Evolutionary conservation across 176 grass and related monocot species (phyloP).

Genomic region (Bonia amplexicaulis): DNA sequence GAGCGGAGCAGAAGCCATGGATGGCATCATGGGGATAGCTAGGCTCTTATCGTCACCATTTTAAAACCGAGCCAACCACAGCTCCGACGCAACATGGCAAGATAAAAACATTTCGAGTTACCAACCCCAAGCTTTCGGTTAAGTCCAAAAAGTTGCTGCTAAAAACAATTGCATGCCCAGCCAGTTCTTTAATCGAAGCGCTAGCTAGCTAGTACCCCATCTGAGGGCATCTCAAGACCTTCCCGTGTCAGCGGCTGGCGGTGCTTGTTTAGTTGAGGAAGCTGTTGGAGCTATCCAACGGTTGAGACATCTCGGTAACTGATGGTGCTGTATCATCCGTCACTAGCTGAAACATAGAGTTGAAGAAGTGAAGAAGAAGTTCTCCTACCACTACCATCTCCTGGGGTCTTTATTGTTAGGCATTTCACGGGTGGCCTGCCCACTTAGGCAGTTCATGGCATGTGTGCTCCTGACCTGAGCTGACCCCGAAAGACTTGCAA

Average conservation of each 20-base stretch:
- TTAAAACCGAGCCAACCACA: neutral
- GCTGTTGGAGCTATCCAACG: no score
- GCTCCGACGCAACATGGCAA: neutral
- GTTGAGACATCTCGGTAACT: no score
- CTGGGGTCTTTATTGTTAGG: neutral
- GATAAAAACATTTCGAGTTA: neutral
- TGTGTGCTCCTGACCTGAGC: neutral
- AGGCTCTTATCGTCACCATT: neutral
- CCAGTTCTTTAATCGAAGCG: neutral
- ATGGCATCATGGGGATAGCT: neutral
- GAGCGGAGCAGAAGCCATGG: neutral
- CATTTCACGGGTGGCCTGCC: constrained; percentile 1
- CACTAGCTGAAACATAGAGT: no score
- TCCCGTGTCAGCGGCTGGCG: neutral
- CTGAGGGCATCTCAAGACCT: neutral
- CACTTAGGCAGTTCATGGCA: neutral
- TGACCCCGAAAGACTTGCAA: neutral
- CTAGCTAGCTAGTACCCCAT: neutral
- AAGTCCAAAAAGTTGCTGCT: neutral
- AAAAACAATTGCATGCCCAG: neutral
- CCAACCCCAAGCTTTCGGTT: constrained; percentile 16
- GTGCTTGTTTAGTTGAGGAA: neutral
- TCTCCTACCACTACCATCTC: neutral
- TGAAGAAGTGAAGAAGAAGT: neutral
- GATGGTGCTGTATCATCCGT: no score